Base-by-base conservation (phyloP, 495 filamentous ascomycete genomes). In the Daldinia caldariorum region DNA sequence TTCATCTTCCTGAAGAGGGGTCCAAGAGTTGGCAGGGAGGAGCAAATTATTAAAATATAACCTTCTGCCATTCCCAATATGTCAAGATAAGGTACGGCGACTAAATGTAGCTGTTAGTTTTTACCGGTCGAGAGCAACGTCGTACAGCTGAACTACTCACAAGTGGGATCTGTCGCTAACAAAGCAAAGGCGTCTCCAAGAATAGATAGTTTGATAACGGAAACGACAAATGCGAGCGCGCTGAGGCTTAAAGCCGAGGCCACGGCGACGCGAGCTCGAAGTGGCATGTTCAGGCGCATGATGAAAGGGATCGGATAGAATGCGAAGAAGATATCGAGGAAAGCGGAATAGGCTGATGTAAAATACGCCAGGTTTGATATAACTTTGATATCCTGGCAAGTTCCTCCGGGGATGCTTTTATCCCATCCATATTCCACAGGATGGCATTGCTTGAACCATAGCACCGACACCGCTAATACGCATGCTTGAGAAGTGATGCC, bases 261-360 rank as follows among this genome's bases (percentile, higher is more conserved):
- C 43, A 74, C 71, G 4, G 71, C 74, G 16, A 76, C 3, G 29
- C 74, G 70, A 32, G 18, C 43, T 57, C 63, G 64, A 34, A 76
- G 47, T 12, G 71, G 70, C 74, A 76, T 76, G 58, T 76, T 76
- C 22, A 76, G 26, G 54, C 67, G 67, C 71, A 76, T 76, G 7
- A 76, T 55, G 32, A 76, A 76, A 12, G 71, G 74, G 13, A 76
- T 59, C 16, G 74, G 74, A 45, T 76, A 76, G 4, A 76, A 57
- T 51, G 74, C 74, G 67, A 76, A 76, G 67, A 76, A 76, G 3
- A 76, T 57, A 26, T 76, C 74, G 63, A 76, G 67, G n/a, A 76
- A 76, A 13, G 74, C 71, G 1, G 71, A 74, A 39, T 71, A 76
- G 13, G 74, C 71, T 29, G 71, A 71, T 5, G 74, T 68, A 49